Conservation (phyloP, 345 rosid genomes). For the Adansonia digitata region DNA sequence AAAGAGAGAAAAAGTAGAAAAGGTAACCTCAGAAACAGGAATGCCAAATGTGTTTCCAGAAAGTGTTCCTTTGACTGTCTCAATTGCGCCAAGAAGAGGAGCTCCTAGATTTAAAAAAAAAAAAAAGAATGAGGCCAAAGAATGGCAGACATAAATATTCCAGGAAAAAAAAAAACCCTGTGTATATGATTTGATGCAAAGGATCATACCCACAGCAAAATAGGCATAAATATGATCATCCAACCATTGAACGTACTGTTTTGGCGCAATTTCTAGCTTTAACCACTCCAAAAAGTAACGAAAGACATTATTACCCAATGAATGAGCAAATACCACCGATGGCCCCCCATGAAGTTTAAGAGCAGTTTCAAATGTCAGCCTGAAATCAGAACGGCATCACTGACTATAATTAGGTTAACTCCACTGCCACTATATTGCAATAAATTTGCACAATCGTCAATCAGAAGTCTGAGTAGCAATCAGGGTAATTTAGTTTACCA, state of each 20-base stretch:
- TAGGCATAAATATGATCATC: constrained; percentile 92
- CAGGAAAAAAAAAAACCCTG: constrained; percentile 6
- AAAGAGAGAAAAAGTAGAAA: constrained; percentile 11
- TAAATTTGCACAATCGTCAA: constrained; percentile 8
- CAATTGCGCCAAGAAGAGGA: constrained; percentile 94
- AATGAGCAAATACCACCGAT: constrained; percentile 90
- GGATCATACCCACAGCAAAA: constrained; percentile 81
- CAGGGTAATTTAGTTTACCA: neutral
- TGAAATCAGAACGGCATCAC: constrained; percentile 23
- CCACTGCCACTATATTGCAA: neutral
- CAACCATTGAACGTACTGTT: constrained; percentile 80
- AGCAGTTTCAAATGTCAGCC: constrained; percentile 95
- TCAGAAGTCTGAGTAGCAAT: neutral
- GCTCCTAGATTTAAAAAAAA: constrained; percentile 47
- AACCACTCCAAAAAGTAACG: constrained; percentile 98
- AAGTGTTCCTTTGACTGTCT: constrained; percentile 68
- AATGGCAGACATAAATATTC: constrained; percentile 9
- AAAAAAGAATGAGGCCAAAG: constrained; percentile 10
- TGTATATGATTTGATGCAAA: constrained; percentile 11
- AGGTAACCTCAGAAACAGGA: constrained; percentile 89
- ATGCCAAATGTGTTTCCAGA: constrained; percentile 89
- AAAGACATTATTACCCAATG: constrained; percentile 91
- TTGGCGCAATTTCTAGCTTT: constrained; percentile 98
- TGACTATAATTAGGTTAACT: neutral
- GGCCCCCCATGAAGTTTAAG: constrained; percentile 91